Evolutionary conservation across 495 filamentous ascomycete species (phyloP), one percentile per base, ranked within the genome.

Genomic region (Cairneyella variabilis): DNA sequence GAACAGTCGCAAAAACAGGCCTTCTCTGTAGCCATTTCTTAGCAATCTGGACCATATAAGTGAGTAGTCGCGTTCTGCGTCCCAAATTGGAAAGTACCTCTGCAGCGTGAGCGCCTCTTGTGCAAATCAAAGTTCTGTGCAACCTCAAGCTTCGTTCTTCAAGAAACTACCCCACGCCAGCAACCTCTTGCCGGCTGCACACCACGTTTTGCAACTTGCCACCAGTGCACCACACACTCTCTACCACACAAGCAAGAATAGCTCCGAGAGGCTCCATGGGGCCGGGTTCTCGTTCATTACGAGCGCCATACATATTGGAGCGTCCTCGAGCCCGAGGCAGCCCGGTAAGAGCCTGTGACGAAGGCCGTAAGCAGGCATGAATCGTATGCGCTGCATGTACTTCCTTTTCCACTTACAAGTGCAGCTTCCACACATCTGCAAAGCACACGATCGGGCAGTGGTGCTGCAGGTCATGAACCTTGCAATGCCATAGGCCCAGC

Each of bases 391-490:
- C 28, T 32, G 28, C 28, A 32, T 32, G 28, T 14, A 6, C 6
- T 32, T 32, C 28, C 28, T 32, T 7, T 32, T 32, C 28, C 28
- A 32, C 14, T 32, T 32, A 32, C 28, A 6, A 32, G 6, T 14
- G 28, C 14, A 7, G 28, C 6, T 7, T 32, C 28, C 28, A 32
- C 7, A 26, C 38, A 44, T 44, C 37, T 49, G 53, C 53, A 49
- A 17, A n/a, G 42, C 45, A 56, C 53, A 25, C 43, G 53, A 56
- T 49, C 53, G 38, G 44, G 53, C 53, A 56, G 28, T 14, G 28
- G 28, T 32, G n/a, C 28, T 32, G 28, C 28, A 32, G 28, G 28
- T 14, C 14, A 7, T 6, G 7, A 32, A 14, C 7, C 28, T 44
- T 20, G 41, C 20, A 44, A 32, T 32, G 14, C 14, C 28, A 32